Base-by-base conservation (phyloP, 1,284 basidiomycete genomes). In the Ustilago curta region DNA sequence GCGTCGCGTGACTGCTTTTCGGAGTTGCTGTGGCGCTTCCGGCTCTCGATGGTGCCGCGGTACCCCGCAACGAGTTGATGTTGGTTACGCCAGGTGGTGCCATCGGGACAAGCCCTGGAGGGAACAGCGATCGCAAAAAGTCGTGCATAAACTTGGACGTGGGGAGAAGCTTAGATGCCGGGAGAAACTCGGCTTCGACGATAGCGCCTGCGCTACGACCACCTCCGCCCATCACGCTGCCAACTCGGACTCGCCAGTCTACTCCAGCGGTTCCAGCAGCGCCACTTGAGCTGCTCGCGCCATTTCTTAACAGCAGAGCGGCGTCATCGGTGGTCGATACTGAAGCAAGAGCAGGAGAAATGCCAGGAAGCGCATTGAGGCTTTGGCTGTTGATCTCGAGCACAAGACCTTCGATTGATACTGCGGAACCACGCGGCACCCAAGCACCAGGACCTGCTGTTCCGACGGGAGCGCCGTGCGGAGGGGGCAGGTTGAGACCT, bases 391-490 rank as follows among this genome's bases (percentile, higher is more conserved):
- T 72, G 54, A 81, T 62, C 19, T 69, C 70, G 59, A 79, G 69
- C 29, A 76, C 65, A 12, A 79, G 37, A 12, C 79, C 79, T 45
- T 81, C 79, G 52, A 81, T 73, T 8, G 66, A 62, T 19, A 79
- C 67, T 8, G 70, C 75, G 0, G 79, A 75, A 12, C 79, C 79
- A 4, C 79, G 71, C 18, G 70, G 77, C 1, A 79, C 70, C 79
- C 79, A 81, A 1, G 79, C 75, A n/a, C 79, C 79, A 8, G 79
- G 79, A 2, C 79, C 79, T 7, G 70, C 70, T 37, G 75, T 79
- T 19, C 79, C 79, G 1, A 67, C 70, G 14, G 79, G 66, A 4
- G 79, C 69, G 9, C 79, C 79, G 32, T 78, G 72, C 16, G 79
- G 79, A 16, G 77, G 76, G 0, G 79, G 79, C 12, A 81, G 58